Conservation (phyloP, 768 basidiomycete species). For the Lactarius quietus region DNA sequence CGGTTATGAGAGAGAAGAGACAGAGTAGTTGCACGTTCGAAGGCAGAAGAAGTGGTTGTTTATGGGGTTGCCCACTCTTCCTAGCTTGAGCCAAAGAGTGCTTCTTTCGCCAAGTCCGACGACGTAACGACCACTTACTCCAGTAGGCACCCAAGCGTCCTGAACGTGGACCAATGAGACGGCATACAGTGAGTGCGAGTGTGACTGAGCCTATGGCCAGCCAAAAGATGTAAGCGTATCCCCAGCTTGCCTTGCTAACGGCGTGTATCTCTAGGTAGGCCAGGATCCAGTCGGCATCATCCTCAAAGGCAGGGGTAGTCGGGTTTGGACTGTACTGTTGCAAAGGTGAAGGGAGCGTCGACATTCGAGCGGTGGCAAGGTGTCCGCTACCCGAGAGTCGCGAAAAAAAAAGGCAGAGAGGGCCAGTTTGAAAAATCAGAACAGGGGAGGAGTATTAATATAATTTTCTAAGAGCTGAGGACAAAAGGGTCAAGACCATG, state of each 20-base stretch:
- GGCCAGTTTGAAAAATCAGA: neutral
- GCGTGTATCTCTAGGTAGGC: constrained; percentile 57
- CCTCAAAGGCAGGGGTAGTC: constrained; percentile 41
- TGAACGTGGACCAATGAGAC: constrained; percentile 41
- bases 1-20: constrained; percentile 42
- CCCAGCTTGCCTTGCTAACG: constrained; percentile 48
- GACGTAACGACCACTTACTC: constrained; percentile 55
- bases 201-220: constrained; percentile 44
- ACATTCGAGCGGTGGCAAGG: constrained; percentile 6
- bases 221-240: constrained; percentile 60
- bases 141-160: constrained; percentile 50
- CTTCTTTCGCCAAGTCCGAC: constrained; percentile 55
- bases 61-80: constrained; percentile 35
- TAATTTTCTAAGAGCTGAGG: neutral
- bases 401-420: neutral
- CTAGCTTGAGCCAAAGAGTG: constrained; percentile 38
- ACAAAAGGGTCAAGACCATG: constrained; percentile 8
- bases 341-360: constrained; percentile 3
- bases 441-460: constrained; percentile 2
- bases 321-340: constrained; percentile 34
- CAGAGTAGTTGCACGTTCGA: constrained; percentile 62
- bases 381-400: neutral
- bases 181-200: constrained; percentile 40
- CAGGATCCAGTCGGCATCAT: constrained; percentile 50
- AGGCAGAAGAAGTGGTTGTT: constrained; percentile 48